A percentile compares a stretch with the other conserved stretches of the same genome.
Conservation (phyloP, 2,329 filamentous ascomycete species). For the Zymoseptoria crescenta region DNA sequence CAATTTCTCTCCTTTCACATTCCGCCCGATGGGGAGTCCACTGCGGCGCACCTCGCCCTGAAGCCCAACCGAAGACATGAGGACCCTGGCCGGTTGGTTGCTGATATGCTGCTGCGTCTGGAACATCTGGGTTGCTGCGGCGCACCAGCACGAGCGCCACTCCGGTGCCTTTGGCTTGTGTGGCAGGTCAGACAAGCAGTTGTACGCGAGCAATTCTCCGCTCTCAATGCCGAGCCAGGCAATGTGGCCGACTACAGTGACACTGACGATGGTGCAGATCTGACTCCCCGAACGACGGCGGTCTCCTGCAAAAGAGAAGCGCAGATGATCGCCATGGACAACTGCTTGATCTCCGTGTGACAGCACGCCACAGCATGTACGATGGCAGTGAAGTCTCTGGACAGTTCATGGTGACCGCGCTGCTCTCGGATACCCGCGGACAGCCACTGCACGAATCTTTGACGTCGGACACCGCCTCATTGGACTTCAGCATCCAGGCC, state of each 20-base stretch:
- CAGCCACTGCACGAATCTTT: constrained; percentile 20
- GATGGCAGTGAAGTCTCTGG: constrained; percentile 34
- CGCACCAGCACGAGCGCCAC: not conserved
- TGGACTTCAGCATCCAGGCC: constrained; percentile 15
- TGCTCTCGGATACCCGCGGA: constrained; percentile 34
- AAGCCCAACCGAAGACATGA: not conserved
- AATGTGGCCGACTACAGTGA: not conserved
- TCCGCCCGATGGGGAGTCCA: not conserved
- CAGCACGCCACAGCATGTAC: constrained; percentile 43
- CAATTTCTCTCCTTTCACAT: not conserved
- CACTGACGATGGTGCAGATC: not conserved
- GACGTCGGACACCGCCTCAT: constrained; percentile 18
- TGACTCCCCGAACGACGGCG: not conserved
- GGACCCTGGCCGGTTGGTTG: not conserved
- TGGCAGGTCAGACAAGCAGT: not conserved
- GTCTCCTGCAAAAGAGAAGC: too few species aligned
- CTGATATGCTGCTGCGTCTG: not conserved
- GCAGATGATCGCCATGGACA: constrained; percentile 17
- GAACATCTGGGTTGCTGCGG: not conserved
- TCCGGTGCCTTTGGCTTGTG: not conserved
- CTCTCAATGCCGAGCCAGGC: not conserved
- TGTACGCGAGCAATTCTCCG: not conserved
- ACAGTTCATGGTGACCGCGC: constrained; percentile 38
- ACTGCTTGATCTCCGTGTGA: constrained; percentile 38
- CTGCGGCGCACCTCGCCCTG: not conserved